Percentiles rank a stretch among this genome's conserved stretches.
phyloP scores from a whole-genome alignment of 2,329 filamentous ascomycete genomes.

The Fusarium sp. region DNA sequence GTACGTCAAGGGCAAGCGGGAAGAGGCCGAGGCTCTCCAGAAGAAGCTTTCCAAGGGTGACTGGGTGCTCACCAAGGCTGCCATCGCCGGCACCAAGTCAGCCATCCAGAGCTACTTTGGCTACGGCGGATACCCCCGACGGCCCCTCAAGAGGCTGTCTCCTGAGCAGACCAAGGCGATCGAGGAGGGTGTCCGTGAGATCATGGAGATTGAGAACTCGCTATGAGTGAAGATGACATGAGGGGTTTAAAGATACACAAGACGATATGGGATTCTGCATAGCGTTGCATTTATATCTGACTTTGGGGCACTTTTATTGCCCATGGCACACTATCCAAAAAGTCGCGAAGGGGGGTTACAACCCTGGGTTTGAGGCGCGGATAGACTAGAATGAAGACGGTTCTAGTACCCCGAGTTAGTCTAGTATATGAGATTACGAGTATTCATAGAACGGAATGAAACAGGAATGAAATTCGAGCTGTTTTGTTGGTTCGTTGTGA shows the following conservation, averaged over 20 bases:
- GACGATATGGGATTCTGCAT: constrained; percentile 28
- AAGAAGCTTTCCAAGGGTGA: constrained; percentile 82
- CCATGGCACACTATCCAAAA: constrained; percentile 7
- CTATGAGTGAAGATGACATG: constrained; percentile 48
- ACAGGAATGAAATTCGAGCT: background rate
- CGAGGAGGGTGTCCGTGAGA: constrained; percentile 68
- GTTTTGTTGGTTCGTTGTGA: background rate
- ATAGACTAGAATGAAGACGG: background rate
- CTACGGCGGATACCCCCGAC: constrained; percentile 81
- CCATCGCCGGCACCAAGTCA: constrained; percentile 87
- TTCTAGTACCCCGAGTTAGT: background rate
- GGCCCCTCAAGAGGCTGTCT: constrained; percentile 76
- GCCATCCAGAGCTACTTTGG: constrained; percentile 84
- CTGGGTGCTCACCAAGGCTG: constrained; percentile 85
- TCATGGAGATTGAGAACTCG: constrained; percentile 73
- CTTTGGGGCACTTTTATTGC: background rate
- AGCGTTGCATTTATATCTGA: constrained; percentile 38
- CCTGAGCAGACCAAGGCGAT: constrained; percentile 65
- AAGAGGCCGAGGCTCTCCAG: constrained; percentile 81
- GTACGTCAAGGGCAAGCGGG: constrained; percentile 76
- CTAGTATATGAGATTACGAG: constrained; percentile 24
- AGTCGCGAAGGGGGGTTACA: constrained; percentile 9
- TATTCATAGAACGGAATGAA: constrained; percentile 25
- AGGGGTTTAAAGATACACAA: constrained; percentile 2
- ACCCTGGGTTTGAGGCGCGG: background rate